phyloP scores from a whole-genome alignment of 2,329 filamentous ascomycete genomes.

The Tothia fuscella region DNA sequence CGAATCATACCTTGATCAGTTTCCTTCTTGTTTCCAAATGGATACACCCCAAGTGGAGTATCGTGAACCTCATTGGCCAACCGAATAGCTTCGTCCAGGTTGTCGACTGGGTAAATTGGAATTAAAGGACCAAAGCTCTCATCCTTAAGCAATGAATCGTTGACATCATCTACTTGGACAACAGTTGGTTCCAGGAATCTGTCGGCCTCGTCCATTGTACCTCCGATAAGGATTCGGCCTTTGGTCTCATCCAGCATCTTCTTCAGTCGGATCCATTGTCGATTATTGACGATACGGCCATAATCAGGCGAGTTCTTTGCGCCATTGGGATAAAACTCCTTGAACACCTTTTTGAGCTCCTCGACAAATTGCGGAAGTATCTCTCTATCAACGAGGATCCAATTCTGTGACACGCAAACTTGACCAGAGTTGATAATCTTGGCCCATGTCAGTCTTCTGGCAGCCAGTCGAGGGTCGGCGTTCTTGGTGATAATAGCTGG shows the following conservation, averaged over 20 bases:
- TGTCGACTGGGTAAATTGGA: constrained; percentile 64
- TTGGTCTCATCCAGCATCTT: constrained; percentile 75
- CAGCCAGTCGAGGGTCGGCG: constrained; percentile 68
- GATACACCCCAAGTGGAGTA: constrained; percentile 73
- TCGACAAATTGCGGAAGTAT: constrained; percentile 60
- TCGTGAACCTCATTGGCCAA: constrained; percentile 70
- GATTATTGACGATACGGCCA: constrained; percentile 66
- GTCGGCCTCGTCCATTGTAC: constrained; percentile 65
- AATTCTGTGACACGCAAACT: constrained; percentile 88
- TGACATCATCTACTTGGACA: constrained; percentile 63
- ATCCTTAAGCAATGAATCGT: constrained; percentile 67
- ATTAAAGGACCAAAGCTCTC: constrained; percentile 94
- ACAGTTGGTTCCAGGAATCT: constrained; percentile 86
- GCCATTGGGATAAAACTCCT: constrained; percentile 75
- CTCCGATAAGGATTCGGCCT: constrained; percentile 80
- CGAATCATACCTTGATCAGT: too few species aligned
- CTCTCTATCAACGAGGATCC: constrained; percentile 69
- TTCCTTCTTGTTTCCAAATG: constrained; percentile 73
- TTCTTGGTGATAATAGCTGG: constrained; percentile 83
- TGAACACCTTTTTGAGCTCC: constrained; percentile 57
- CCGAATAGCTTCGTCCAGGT: constrained; percentile 73
- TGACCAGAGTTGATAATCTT: constrained; percentile 83
- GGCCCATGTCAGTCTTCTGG: constrained; percentile 75
- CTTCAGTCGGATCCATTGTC: constrained; percentile 73
- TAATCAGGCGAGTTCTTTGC: constrained; percentile 68